A percentile compares a stretch with the other conserved stretches of the same genome.
phyloP scores from a whole-genome alignment of 2,329 filamentous ascomycete species.

The Alternaria ethzedia region DNA sequence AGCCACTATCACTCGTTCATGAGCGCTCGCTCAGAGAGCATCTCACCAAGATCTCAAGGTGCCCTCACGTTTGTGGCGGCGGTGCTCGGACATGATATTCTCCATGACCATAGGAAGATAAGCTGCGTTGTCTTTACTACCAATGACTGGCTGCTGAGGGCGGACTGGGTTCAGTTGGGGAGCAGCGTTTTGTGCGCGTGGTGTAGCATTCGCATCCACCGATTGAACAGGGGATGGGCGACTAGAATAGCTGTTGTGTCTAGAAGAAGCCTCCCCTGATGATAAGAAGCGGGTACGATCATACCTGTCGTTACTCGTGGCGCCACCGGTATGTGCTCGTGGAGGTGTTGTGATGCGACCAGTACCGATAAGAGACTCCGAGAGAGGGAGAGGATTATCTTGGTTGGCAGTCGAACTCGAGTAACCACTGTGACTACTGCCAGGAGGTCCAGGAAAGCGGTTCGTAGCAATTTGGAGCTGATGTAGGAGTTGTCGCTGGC shows the following conservation, averaged over 20 bases:
- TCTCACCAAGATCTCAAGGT: slow-evolving; percentile 3
- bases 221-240: not conserved
- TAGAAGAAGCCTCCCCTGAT: not conserved
- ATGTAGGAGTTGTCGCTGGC: not conserved
- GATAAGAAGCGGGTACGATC: not conserved
- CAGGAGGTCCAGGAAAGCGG: not conserved
- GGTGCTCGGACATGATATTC: not conserved
- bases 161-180: not conserved
- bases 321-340: not conserved
- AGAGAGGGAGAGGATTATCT: not conserved
- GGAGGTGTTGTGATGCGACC: not conserved
- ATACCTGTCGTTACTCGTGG: not conserved
- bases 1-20: not conserved
- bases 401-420: not conserved
- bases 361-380: not conserved
- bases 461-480: not conserved
- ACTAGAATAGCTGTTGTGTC: not conserved
- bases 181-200: not conserved
- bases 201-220: not conserved
- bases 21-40: not conserved
- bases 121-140: slow-evolving; percentile 2
- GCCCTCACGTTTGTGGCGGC: not conserved
- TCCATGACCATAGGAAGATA: slow-evolving; percentile 14
- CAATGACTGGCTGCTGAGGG: not conserved
- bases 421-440: not conserved